phyloP scores from a whole-genome alignment of 2,329 filamentous ascomycete species.

The Neonectria magnoliae region DNA sequence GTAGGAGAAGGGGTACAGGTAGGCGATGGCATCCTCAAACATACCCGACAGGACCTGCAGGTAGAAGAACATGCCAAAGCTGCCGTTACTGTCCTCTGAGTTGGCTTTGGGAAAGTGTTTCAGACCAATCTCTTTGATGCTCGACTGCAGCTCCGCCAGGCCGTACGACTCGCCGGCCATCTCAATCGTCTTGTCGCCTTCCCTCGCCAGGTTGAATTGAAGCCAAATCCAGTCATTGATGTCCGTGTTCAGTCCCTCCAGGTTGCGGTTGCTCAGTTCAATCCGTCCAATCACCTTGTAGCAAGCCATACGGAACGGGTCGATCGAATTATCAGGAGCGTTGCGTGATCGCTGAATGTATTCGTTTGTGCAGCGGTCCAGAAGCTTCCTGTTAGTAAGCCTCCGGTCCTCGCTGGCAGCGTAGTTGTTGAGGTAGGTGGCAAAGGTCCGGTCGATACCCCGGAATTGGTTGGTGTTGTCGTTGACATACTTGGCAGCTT shows the following conservation, averaged over 20 bases:
- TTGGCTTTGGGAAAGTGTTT: constrained; percentile 88
- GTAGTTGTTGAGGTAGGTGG: constrained; percentile 87
- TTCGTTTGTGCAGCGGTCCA: constrained; percentile 89
- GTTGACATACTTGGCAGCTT: constrained; percentile 88
- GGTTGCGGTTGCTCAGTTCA: constrained; percentile 70
- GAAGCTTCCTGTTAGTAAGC: constrained; percentile 76
- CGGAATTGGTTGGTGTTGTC: constrained; percentile 83
- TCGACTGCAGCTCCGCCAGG: constrained; percentile 75
- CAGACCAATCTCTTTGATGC: constrained; percentile 87
- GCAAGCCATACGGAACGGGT: constrained; percentile 95
- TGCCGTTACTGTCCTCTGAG: constrained; percentile 77
- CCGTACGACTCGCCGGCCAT: constrained; percentile 74
- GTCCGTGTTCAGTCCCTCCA: constrained; percentile 71
- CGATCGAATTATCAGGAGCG: constrained; percentile 85
- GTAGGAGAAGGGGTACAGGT: constrained; percentile 91
- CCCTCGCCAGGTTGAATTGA: constrained; percentile 74
- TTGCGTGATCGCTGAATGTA: constrained; percentile 87
- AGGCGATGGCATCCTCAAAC: constrained; percentile 93
- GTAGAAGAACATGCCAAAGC: constrained; percentile 92
- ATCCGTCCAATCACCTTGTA: constrained; percentile 95
- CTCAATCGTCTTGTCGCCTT: constrained; percentile 71
- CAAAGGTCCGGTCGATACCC: constrained; percentile 90
- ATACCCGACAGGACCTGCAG: constrained; percentile 89
- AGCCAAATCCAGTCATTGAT: constrained; percentile 79
- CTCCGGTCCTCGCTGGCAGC: constrained; percentile 79